These are phyloP conservation scores for Carex parvula DNA, from an alignment of 176 grass and related monocot genomes.

Conservation along the genomic window DNA sequence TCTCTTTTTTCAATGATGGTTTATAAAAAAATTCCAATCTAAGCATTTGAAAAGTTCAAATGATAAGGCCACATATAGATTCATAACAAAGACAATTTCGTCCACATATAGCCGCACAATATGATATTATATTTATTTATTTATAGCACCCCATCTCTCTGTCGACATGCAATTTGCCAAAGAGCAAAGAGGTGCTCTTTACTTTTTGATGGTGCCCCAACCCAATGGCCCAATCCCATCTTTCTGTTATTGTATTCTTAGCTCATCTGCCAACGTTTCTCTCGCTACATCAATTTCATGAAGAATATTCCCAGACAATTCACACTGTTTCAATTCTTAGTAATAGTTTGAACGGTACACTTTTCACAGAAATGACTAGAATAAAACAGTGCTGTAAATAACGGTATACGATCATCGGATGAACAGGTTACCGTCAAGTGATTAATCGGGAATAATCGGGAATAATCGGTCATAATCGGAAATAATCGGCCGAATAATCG, in stretches of 20 bases:
- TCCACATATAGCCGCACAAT: not conserved
- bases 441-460: too few relatives aligned
- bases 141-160: not conserved
- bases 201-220: not conserved
- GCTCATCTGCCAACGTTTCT: not conserved
- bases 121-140: not conserved
- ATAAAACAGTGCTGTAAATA: too few relatives aligned
- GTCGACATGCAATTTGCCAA: not conserved
- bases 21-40: too few relatives aligned
- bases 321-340: not conserved
- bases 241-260: not conserved
- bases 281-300: not conserved
- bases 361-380: not conserved
- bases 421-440: too few relatives aligned
- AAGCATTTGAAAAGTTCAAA: too few relatives aligned
- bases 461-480: too few relatives aligned
- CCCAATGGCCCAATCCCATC: not conserved
- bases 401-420: too few relatives aligned
- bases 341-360: too few relatives aligned
- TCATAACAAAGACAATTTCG: too few relatives aligned
- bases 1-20: too few relatives aligned
- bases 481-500: too few relatives aligned
- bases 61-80: too few relatives aligned
- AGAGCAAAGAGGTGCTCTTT: not conserved
- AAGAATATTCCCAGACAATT: not conserved